These are phyloP conservation scores for Groenewaldozyma auringiensis DNA, from an alignment of 1,139 yeast genomes.

Conservation along the genomic window DNA sequence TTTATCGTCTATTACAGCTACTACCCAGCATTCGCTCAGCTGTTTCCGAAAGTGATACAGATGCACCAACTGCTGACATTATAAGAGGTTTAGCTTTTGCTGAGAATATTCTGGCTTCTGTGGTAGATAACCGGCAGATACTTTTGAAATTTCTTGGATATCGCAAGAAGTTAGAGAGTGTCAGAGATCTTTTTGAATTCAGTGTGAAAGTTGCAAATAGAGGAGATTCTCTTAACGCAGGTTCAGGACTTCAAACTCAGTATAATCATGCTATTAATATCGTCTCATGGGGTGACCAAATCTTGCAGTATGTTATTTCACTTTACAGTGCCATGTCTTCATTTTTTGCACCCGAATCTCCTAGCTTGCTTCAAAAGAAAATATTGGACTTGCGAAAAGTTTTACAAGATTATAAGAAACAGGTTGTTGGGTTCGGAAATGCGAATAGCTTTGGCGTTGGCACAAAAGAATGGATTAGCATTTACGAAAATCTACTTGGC, in stretches of 20 bases:
- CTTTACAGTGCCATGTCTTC: not conserved
- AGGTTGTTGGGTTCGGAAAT: not conserved
- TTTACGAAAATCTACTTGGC: not conserved
- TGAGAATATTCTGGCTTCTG: conserved; percentile 57
- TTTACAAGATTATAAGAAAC: not conserved
- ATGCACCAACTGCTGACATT: conserved; percentile 67
- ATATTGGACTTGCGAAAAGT: not conserved
- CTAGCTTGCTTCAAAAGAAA: not conserved
- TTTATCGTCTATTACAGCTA: conserved; percentile 65
- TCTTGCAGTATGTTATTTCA: not conserved
- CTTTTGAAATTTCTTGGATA: not conserved
- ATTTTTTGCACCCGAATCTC: not conserved
- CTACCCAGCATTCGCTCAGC: conserved; percentile 71
- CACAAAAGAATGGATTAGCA: not conserved
- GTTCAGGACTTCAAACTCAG: not conserved
- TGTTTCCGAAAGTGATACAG: conserved; percentile 52
- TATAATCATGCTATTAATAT: not conserved
- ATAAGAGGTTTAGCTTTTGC: conserved; percentile 72
- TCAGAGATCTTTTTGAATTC: not conserved
- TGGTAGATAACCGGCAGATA: conserved; percentile 16
- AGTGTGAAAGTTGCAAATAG: not conserved
- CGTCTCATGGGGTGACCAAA: not conserved
- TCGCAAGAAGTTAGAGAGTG: not conserved
- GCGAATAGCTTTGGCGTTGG: not conserved
- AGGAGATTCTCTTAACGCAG: not conserved